Percentiles rank a stretch among this genome's conserved stretches.
These are phyloP conservation scores for Paraglomus occultum DNA, from an alignment of 192 early-diverging fungal genomes.

Conservation along the genomic window DNA sequence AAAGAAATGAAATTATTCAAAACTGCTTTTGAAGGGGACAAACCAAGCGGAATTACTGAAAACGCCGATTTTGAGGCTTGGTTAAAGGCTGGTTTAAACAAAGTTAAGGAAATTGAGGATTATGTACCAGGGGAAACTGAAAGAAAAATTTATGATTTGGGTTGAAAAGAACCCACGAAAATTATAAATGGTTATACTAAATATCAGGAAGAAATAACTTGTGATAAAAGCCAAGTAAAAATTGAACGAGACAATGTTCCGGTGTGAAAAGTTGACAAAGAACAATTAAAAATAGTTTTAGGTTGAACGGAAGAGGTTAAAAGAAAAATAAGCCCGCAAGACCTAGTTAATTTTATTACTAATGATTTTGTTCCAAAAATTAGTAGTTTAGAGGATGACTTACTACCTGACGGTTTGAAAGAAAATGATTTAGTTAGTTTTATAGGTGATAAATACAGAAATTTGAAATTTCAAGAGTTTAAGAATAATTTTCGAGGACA, in stretches of 20 bases:
- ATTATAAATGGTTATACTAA: neutral
- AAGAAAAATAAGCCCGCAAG: neutral
- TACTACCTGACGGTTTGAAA: neutral
- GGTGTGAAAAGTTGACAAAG: neutral
- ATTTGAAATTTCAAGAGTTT: neutral
- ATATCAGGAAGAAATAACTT: neutral
- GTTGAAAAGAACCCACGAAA: constrained; percentile 5
- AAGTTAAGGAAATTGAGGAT: too few species aligned
- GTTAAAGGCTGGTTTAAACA: neutral
- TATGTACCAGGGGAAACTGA: neutral
- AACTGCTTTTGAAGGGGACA: neutral
- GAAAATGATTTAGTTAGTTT: neutral
- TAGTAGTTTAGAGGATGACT: neutral
- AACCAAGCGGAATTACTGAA: neutral
- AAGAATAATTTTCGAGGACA: neutral
- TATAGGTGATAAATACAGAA: neutral
- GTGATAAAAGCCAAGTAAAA: neutral
- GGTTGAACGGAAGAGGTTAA: neutral
- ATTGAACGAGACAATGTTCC: neutral
- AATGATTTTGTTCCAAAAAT: neutral
- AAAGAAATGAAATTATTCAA: neutral
- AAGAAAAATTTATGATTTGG: constrained; percentile 2
- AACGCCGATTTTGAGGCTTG: neutral
- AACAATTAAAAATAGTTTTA: neutral
- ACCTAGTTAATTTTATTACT: neutral